Conservation (phyloP, 257 asterid species). For the Ilex aquifolium region DNA sequence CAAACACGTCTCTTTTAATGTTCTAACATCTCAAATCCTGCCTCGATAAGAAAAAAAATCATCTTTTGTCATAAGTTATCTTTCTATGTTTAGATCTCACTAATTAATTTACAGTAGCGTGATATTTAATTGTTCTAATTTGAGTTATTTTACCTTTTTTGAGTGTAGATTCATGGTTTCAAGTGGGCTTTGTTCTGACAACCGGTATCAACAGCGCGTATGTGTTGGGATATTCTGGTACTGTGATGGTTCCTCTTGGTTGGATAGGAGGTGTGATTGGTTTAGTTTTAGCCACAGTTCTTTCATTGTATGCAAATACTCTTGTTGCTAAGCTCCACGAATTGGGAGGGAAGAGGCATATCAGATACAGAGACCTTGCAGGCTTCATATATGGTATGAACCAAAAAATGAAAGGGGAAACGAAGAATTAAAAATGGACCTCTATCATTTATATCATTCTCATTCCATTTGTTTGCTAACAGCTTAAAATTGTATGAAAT, state of each 20-base stretch:
- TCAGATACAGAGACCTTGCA: constrained; percentile 96
- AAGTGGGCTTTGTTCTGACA: constrained; percentile 88
- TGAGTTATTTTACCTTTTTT: constrained; percentile 10
- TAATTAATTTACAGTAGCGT: neutral
- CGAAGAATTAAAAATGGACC: neutral
- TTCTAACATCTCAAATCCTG: no score
- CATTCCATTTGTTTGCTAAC: neutral
- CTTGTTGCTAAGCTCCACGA: constrained; percentile 95
- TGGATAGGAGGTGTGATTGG: constrained; percentile 96
- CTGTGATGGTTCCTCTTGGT: constrained; percentile 92
- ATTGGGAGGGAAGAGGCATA: constrained; percentile 86
- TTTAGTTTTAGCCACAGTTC: constrained; percentile 52
- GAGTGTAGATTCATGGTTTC: constrained; percentile 93
- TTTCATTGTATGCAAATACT: constrained; percentile 73
- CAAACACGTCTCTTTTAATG: no score
- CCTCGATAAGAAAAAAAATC: no score
- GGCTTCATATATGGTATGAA: constrained; percentile 76
- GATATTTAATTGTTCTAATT: neutral
- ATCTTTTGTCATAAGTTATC: no score
- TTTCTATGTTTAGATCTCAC: neutral
- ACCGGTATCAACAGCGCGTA: constrained; percentile 95
- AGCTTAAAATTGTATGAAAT: neutral
- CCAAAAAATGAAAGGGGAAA: neutral
- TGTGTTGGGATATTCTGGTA: constrained; percentile 90
- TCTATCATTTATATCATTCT: neutral